These are phyloP conservation scores for Clavispora vitiphila DNA, from an alignment of 805 yeast species.

Conservation along the genomic window DNA sequence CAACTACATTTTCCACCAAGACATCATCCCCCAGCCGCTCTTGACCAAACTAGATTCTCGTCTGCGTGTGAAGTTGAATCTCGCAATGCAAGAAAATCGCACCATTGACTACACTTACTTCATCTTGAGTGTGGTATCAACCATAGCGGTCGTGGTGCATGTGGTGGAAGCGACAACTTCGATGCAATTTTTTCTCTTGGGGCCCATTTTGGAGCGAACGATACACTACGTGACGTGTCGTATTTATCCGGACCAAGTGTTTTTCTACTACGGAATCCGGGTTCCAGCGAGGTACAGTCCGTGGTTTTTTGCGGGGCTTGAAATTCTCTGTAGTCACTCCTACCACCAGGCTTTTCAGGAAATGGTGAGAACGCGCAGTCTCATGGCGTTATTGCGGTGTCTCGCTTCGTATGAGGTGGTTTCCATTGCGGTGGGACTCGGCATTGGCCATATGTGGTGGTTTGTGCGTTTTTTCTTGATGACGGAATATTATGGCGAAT, in stretches of 20 bases:
- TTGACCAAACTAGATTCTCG: slow-evolving; percentile 11
- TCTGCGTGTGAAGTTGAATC: slow-evolving; percentile 13
- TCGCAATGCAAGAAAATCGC: slow-evolving; percentile 14
- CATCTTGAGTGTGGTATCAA: not conserved
- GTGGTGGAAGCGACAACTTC: slow-evolving; percentile 19
- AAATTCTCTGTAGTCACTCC: slow-evolving; percentile 9
- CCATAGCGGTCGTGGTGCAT: slow-evolving; percentile 16
- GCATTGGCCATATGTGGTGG: slow-evolving; percentile 33
- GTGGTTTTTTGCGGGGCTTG: slow-evolving; percentile 13
- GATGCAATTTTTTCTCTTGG: slow-evolving; percentile 20
- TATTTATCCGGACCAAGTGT: slow-evolving; percentile 35
- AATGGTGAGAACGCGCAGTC: slow-evolving; percentile 1
- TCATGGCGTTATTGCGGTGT: not conserved
- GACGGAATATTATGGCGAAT: slow-evolving; percentile 13
- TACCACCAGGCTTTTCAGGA: slow-evolving; percentile 5
- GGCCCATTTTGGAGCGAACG: slow-evolving; percentile 32
- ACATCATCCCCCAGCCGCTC: slow-evolving; percentile 20
- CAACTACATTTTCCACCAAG: slow-evolving; percentile 12
- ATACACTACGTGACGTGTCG: slow-evolving; percentile 46
- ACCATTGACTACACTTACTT: slow-evolving; percentile 30
- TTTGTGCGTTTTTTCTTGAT: slow-evolving; percentile 18
- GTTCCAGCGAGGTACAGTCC: slow-evolving; percentile 43
- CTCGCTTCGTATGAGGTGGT: slow-evolving; percentile 3
- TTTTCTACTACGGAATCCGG: slow-evolving; percentile 38
- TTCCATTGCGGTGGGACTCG: slow-evolving; percentile 9